Conservation (phyloP, 305 asterid genomes). For the Fraxinus dipetala region DNA sequence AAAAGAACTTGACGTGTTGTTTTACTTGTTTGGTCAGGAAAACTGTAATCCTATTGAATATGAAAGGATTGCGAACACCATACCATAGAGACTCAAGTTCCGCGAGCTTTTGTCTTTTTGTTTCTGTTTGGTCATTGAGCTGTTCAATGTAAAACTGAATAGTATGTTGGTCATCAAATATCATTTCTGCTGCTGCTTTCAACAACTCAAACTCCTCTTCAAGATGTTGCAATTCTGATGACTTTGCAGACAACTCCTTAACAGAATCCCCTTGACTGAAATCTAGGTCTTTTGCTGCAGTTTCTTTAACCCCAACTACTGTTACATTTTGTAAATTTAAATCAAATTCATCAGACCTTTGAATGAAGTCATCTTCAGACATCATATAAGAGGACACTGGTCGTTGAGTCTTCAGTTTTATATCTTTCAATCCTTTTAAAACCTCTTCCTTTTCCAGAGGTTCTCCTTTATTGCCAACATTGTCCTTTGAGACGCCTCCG, state of each 20-base stretch:
- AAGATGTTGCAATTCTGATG: constrained; percentile 31
- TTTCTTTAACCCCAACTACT: constrained; percentile 9
- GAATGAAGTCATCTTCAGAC: constrained; percentile 17
- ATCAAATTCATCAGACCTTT: constrained; percentile 20
- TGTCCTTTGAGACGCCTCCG: constrained; percentile 20
- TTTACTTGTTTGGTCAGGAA: not conserved
- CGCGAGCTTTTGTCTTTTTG: constrained; percentile 39
- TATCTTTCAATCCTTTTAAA: constrained; percentile 21
- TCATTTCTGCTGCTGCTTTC: constrained; percentile 45
- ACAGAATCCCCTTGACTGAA: constrained; percentile 21
- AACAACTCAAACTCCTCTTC: constrained; percentile 42
- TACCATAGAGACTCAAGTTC: constrained; percentile 57
- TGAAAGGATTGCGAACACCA: constrained; percentile 14
- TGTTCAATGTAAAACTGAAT: constrained; percentile 43
- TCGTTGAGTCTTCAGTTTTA: constrained; percentile 22
- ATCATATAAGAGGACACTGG: constrained; percentile 6
- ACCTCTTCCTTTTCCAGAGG: constrained; percentile 24
- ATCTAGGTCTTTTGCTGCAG: constrained; percentile 8
- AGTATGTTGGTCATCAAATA: constrained; percentile 34
- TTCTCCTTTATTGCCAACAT: constrained; percentile 20
- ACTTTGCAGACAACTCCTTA: constrained; percentile 26
- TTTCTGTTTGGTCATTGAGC: constrained; percentile 48
- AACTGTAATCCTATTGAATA: not conserved
- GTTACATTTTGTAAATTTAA: constrained; percentile 17
- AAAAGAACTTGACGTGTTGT: not conserved